phyloP scores from a whole-genome alignment of 805 yeast species.

The Ogataea allantospora region DNA sequence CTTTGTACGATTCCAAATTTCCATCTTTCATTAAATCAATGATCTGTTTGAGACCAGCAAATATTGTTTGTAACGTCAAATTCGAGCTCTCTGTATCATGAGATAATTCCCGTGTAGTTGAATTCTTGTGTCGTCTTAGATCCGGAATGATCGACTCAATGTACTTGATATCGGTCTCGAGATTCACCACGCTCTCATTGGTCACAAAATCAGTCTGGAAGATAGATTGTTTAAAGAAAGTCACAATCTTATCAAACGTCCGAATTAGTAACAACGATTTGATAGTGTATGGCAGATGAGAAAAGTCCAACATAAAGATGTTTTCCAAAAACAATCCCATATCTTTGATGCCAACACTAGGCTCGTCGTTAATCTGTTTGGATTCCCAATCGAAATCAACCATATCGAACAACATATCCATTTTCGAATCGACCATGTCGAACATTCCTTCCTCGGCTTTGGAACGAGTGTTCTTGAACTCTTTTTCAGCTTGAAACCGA shows the following conservation, averaged over 20 bases:
- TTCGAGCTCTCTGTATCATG: conserved; percentile 20
- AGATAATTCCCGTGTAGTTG: conserved; percentile 18
- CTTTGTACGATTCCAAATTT: conserved; percentile 60
- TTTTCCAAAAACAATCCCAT: conserved; percentile 82
- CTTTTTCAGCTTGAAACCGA: conserved; percentile 40
- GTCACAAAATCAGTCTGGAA: conserved; percentile 57
- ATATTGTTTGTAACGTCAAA: conserved; percentile 66
- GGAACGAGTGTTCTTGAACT: conserved; percentile 58
- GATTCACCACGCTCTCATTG: conserved; percentile 62
- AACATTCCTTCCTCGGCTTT: conserved; percentile 79
- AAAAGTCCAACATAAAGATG: conserved; percentile 80
- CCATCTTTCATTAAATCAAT: conserved; percentile 68
- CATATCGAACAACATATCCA: conserved; percentile 76
- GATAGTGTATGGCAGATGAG: conserved; percentile 74
- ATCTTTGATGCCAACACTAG: conserved; percentile 75
- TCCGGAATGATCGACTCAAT: conserved; percentile 56
- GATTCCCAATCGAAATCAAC: conserved; percentile 86
- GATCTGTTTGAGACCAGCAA: conserved; percentile 76
- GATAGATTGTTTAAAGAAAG: conserved; percentile 61
- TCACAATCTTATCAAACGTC: conserved; percentile 81
- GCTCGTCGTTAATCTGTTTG: conserved; percentile 48
- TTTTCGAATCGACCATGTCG: conserved; percentile 75
- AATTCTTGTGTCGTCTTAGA: conserved; percentile 27
- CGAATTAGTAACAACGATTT: conserved; percentile 78
- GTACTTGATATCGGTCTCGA: conserved; percentile 76